Percentiles rank a stretch among this genome's conserved stretches.
phyloP scores from a whole-genome alignment of 2,329 filamentous ascomycete species.

The Endocalyx cinctus region DNA sequence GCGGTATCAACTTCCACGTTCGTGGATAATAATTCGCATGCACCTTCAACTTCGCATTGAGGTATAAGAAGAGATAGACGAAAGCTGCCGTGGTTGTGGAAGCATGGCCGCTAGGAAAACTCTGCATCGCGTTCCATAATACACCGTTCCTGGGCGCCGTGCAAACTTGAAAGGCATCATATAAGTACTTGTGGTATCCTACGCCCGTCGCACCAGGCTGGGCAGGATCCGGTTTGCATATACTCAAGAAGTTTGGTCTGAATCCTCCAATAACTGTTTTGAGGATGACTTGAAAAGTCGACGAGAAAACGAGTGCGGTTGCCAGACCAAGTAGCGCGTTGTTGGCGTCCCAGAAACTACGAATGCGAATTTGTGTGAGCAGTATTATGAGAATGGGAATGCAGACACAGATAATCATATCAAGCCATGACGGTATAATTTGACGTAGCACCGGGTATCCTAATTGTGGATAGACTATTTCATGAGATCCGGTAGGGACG shows the following conservation, averaged over 20 bases:
- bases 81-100: conserved; percentile 61
- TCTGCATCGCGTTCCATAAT: conserved; percentile 58
- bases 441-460: conserved; percentile 61
- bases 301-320: conserved; percentile 54
- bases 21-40: conserved; percentile 62
- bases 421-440: conserved; percentile 56
- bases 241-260: conserved; percentile 59
- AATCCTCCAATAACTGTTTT: conserved; percentile 64
- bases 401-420: conserved; percentile 50
- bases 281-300: conserved; percentile 62
- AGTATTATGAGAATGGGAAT: conserved; percentile 56
- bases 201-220: conserved; percentile 30
- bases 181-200: conserved; percentile 59
- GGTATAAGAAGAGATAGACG: conserved; percentile 61
- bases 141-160: conserved; percentile 46
- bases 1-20: conserved; percentile 61
- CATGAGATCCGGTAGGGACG: conserved; percentile 50
- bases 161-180: conserved; percentile 58
- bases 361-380: conserved; percentile 53
- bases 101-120: conserved; percentile 65
- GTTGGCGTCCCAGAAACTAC: conserved; percentile 55
- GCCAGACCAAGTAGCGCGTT: conserved; percentile 58
- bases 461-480: conserved; percentile 60
- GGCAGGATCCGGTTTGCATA: conserved; percentile 56
- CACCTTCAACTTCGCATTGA: conserved; percentile 69